Base-by-base conservation (phyloP, 2,329 filamentous ascomycete genomes). In the Exserohilum turcica region DNA sequence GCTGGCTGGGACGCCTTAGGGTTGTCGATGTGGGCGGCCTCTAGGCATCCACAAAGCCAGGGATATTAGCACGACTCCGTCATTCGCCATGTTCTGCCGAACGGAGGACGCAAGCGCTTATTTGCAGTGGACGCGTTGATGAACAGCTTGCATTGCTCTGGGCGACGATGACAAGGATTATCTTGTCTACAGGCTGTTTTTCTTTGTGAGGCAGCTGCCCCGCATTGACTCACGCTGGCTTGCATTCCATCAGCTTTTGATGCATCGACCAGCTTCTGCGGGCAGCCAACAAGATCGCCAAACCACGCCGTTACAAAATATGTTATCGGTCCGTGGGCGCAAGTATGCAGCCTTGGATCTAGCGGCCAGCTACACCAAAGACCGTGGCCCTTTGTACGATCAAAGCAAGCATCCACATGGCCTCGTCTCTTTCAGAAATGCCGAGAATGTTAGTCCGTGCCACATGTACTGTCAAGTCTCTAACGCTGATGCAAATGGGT, bases 291-390 rank as follows among this genome's bases (percentile, higher is more conserved):
- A 29, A 12, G 8, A 10, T 6, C 6, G 1, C 13, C 13, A 13
- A 16, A 21, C 12, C 13, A 12, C 10, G 13, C 6, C 15, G 10
- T 15, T 15, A 33, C 13, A n/a, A 10, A 31, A 24, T 6, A 53
- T 53, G 45, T 16, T 53, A 15, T 53, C 50, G 40, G 6, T 9
- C 18, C 50, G 50, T 29, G 50, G 50, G 16, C 45, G 33, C 33
- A 49, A 31, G 36, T 49, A 53, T 39, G 45, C 50, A 18, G 45
- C 45, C 16, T 44, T 49, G 21, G 39, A 49, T 29, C 18, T 49
- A 36, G 45, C 50, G 18, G 45, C 50, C n/a, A 27, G 39, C 33
- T 53, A 53, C 19, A 53, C 45, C n/a, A 49, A 49, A 49, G 16
- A 49, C 15, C 45, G 50, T 15, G 45, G 45, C 28, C 21, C 32